A percentile compares a stretch with the other conserved stretches of the same genome.
Conservation (phyloP, 2,329 filamentous ascomycete genomes). For the Aspergillus flavus region DNA sequence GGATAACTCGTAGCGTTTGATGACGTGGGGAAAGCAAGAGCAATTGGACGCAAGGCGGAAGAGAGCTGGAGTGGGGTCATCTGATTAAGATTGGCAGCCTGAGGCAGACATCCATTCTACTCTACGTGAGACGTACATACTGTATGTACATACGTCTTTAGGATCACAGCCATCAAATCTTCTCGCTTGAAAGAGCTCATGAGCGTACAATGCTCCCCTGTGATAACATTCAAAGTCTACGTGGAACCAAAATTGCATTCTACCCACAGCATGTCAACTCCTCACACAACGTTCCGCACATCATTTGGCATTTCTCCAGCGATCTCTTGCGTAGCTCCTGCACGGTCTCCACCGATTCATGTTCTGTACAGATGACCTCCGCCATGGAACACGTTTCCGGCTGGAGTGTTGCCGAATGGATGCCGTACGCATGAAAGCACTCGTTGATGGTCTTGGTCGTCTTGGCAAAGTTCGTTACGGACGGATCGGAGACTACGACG, state of each 20-base stretch:
- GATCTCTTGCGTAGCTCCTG: background rate
- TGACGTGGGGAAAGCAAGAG: background rate
- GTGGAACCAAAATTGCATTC: background rate
- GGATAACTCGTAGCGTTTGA: background rate
- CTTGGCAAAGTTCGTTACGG: conserved; percentile 59
- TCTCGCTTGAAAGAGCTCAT: background rate
- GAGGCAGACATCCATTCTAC: background rate
- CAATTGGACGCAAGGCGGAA: background rate
- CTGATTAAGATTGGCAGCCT: background rate
- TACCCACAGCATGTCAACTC: conserved; percentile 2
- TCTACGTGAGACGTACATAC: no score
- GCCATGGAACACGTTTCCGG: conserved; percentile 53
- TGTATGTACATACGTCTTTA: no score
- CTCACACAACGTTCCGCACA: background rate
- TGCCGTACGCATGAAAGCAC: conserved; percentile 70
- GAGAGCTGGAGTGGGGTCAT: background rate
- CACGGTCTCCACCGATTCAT: no score
- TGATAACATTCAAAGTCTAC: background rate
- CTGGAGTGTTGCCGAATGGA: conserved; percentile 70
- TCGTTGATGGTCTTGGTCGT: conserved; percentile 64
- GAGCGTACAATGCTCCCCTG: background rate
- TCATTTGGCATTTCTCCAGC: conserved; percentile 4
- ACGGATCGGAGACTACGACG: conserved; percentile 62
- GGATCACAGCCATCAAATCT: no score
- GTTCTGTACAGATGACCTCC: background rate